Evolutionary conservation across 1,284 basidiomycete genomes (phyloP).

Genomic region (Tilletia walkeri): DNA sequence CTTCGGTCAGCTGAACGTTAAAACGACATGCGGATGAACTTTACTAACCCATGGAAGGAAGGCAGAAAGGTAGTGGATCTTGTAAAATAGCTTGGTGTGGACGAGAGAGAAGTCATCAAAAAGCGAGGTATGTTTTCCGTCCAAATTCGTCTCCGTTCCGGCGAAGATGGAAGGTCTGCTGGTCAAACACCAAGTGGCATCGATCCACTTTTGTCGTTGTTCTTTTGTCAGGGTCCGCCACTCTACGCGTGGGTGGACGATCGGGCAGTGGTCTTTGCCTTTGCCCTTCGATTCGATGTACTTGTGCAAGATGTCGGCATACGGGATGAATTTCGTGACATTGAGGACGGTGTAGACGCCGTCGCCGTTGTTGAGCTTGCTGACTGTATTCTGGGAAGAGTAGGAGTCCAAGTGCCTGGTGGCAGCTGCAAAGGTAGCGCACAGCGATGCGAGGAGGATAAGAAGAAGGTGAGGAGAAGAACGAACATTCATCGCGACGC

Average conservation of each 20-base stretch:
- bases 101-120: constrained; percentile 3
- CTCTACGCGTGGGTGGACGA: neutral
- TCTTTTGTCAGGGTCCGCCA: neutral
- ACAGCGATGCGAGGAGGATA: too few species aligned
- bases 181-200: constrained; percentile 3
- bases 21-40: neutral
- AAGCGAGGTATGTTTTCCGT: neutral
- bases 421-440: too few species aligned
- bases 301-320: neutral
- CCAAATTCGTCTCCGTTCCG: constrained; percentile 9
- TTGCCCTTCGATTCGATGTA: neutral
- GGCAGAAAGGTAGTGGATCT: neutral
- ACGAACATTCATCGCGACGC: too few species aligned
- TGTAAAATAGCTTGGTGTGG: neutral
- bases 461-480: too few species aligned
- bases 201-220: constrained; percentile 1
- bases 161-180: neutral
- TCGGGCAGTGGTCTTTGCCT: neutral
- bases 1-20: neutral
- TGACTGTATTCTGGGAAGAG: too few species aligned
- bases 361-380: too few species aligned
- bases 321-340: neutral
- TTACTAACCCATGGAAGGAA: constrained; percentile 12
- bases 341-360: neutral
- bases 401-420: too few species aligned